These are phyloP conservation scores for Colletotrichum phormii DNA, from an alignment of 2,329 filamentous ascomycete genomes.

Conservation along the genomic window DNA sequence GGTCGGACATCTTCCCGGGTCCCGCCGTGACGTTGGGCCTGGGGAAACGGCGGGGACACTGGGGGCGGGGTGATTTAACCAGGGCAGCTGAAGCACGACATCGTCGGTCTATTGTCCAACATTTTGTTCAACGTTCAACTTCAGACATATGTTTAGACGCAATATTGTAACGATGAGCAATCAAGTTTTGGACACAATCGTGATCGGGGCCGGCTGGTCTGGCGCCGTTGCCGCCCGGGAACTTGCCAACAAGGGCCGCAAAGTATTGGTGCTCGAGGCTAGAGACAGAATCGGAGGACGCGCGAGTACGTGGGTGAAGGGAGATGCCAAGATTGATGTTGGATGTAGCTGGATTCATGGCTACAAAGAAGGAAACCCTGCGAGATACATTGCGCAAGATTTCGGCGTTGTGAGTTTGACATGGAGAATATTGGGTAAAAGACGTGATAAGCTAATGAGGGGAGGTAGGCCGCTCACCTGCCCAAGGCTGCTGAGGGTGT, in stretches of 20 bases:
- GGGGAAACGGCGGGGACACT: slow-evolving; percentile 13
- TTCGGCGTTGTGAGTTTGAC: slow-evolving; percentile 29
- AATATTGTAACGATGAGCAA: slow-evolving; percentile 16
- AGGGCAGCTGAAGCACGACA: slow-evolving; percentile 3
- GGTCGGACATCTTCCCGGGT: slow-evolving; percentile 35
- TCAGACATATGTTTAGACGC: slow-evolving; percentile 23
- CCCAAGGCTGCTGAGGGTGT: slow-evolving; percentile 31
- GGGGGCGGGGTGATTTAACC: slow-evolving; percentile 16
- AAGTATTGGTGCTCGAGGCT: slow-evolving; percentile 33
- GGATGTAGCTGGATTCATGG: slow-evolving; percentile 36
- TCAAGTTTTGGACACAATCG: slow-evolving; percentile 29
- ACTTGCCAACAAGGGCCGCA: slow-evolving; percentile 25
- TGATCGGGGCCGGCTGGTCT: slow-evolving; percentile 36
- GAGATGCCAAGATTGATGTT: slow-evolving; percentile 31
- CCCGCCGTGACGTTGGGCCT: slow-evolving; percentile 16
- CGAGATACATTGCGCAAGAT: slow-evolving; percentile 31
- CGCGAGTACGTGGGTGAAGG: slow-evolving; percentile 31
- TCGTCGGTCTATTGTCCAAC: not conserved
- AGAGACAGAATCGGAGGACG: slow-evolving; percentile 36
- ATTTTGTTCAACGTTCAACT: not conserved
- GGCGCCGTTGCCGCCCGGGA: slow-evolving; percentile 28
- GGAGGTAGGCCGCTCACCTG: slow-evolving; percentile 22
- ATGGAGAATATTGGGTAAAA: no score
- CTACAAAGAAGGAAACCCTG: slow-evolving; percentile 30
- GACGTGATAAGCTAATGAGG: slow-evolving; percentile 6